Evolutionary conservation across 106 monocot genomes (phyloP).

Genomic region (Dioscorea dumetorum): DNA sequence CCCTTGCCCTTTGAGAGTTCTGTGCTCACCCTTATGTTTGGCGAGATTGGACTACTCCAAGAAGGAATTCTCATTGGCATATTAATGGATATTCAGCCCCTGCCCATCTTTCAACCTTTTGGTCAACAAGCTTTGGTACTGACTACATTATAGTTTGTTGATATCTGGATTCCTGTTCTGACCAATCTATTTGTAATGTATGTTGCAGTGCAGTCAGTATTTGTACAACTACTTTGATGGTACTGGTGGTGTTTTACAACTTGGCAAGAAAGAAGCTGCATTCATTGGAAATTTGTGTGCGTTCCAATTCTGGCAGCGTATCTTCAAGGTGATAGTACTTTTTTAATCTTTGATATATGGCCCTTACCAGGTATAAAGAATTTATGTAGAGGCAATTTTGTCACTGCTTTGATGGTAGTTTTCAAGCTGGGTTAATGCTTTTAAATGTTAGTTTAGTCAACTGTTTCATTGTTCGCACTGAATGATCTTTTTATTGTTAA

Average conservation of each 20-base stretch:
- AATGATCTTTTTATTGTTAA: too few species aligned
- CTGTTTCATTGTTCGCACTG: too few species aligned
- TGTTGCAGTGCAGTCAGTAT: conserved; percentile 34
- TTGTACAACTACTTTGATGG: conserved; percentile 46
- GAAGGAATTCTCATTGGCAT: conserved; percentile 70
- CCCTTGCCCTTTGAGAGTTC: conserved; percentile 79
- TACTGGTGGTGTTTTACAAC: neutral
- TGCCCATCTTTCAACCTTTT: conserved; percentile 75
- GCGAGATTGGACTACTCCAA: conserved; percentile 50
- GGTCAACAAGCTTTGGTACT: conserved; percentile 55
- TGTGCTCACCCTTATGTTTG: conserved; percentile 60
- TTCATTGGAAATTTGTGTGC: conserved; percentile 72
- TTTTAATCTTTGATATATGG: neutral
- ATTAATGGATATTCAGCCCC: conserved; percentile 68
- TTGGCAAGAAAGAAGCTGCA: conserved; percentile 53
- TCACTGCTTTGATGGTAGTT: neutral
- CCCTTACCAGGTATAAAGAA: too few species aligned
- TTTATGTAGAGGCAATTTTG: neutral
- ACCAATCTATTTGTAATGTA: neutral
- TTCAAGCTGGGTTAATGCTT: too few species aligned
- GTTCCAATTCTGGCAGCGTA: conserved; percentile 72
- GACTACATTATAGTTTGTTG: too few species aligned
- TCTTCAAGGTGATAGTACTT: conserved; percentile 54
- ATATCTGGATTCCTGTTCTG: too few species aligned
- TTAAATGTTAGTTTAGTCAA: too few species aligned